Evolutionary conservation across 768 basidiomycete genomes (phyloP), one percentile per base, ranked within the genome.

Genomic region (Cubamyces sp.): DNA sequence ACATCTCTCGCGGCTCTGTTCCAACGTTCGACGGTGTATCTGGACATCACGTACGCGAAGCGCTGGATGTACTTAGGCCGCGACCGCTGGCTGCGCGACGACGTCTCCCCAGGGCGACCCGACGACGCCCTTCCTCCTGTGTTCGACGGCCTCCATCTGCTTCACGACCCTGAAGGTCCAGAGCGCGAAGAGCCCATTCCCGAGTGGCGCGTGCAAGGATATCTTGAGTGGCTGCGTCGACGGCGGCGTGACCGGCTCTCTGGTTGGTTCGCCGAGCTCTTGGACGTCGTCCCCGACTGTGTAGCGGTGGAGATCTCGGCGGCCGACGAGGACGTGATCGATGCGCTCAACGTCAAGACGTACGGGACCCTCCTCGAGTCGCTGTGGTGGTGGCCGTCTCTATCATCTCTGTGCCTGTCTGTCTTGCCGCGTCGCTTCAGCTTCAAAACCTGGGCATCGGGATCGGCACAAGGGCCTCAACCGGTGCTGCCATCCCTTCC

Each of bases 181-280:
- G 45, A 28, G 18, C 28, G 40, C 9, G 48, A 34, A 26, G 30
- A 59, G 1, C 49, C 57, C 28, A 23, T 15, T 19, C 49, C 49
- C 14, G 57, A 51, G 19, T 49, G 49, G 9, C 57, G 49, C 49
- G 57, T 43, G 39, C 16, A 12, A 23, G 57, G 50, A 26, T 58
- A 58, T 18, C 39, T n/a, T 18, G 42, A 34, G 14, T 60, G 58
- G 60, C 53, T 54, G 25, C 3, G 18, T 11, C 52, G 52, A 15
- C 52, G 53, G 2, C 48, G 40, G 15, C 60, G 54, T 19, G 54
- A 51, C 39, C 3, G 21, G 9, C 60, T 61, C 28, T 49, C 47
- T 9, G 60, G 60, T 6, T 61, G 60, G 60, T 61, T 61, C 54
- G 54, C 60, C 2, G 52, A 56, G 12, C 54, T 61, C 25, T 49